Percentiles rank a stretch among this genome's conserved stretches.
Evolutionary conservation across 768 basidiomycete genomes (phyloP).

Genomic region (Xanthoconium stramineum): DNA sequence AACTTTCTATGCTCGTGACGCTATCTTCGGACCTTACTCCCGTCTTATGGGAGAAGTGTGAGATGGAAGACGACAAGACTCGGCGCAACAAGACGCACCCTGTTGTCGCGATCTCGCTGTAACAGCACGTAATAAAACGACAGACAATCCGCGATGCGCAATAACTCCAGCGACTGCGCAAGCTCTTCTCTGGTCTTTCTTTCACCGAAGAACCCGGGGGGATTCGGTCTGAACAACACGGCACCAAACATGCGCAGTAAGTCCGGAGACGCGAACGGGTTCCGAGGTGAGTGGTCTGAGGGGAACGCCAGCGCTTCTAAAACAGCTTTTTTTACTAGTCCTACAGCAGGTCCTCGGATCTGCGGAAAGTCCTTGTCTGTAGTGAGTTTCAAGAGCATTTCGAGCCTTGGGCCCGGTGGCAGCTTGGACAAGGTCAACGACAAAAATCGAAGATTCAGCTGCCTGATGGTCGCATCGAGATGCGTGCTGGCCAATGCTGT

Average conservation of each 20-base stretch:
- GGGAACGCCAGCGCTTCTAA: constrained; percentile 46
- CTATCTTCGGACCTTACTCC: constrained; percentile 47
- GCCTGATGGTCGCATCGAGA: constrained; percentile 53
- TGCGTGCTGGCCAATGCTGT: constrained; percentile 60
- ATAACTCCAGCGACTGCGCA: constrained; percentile 53
- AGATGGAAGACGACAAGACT: background rate
- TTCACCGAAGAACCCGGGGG: constrained; percentile 47
- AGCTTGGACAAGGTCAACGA: constrained; percentile 49
- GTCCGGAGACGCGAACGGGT: constrained; percentile 51
- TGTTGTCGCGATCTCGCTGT: constrained; percentile 53
- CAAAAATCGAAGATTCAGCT: constrained; percentile 59
- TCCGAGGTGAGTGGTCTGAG: constrained; percentile 18
- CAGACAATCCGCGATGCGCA: constrained; percentile 61
- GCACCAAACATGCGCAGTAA: constrained; percentile 60
- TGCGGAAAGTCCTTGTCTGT: constrained; percentile 51
- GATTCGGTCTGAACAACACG: constrained; percentile 54
- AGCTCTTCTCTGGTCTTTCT: constrained; percentile 42
- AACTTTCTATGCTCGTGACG: constrained; percentile 41
- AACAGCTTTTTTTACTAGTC: constrained; percentile 64
- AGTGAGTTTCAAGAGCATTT: constrained; percentile 54
- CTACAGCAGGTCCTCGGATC: constrained; percentile 67
- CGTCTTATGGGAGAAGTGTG: constrained; percentile 37
- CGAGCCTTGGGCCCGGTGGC: constrained; percentile 48
- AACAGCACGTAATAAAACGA: constrained; percentile 67
- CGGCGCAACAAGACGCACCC: constrained; percentile 34